These are phyloP conservation scores for Peronospora belbahrii DNA, from an alignment of 352 stramenopile species.

Conservation along the genomic window DNA sequence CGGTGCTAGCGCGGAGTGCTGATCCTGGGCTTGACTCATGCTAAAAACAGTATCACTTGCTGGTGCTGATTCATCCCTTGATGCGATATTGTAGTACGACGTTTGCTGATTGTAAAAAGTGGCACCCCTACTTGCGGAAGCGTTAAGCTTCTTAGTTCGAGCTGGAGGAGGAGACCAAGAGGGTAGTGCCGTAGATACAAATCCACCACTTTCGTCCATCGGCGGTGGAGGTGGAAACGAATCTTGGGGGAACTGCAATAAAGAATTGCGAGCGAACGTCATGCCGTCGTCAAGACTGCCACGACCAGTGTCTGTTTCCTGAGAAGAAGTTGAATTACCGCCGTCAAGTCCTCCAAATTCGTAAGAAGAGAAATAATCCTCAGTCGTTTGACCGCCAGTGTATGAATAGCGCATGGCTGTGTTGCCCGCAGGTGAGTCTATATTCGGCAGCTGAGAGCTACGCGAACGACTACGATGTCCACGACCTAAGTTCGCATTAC, in stretches of 20 bases:
- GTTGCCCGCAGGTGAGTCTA: conserved; percentile 25
- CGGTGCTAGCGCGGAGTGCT: conserved; percentile 57
- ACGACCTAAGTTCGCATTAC: conserved; percentile 30
- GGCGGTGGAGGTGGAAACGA: conserved; percentile 68
- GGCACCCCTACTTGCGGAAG: conserved; percentile 22
- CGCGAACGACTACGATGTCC: conserved; percentile 47
- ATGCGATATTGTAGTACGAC: conserved; percentile 63
- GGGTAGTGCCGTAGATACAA: conserved; percentile 54
- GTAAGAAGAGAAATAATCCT: conserved; percentile 46
- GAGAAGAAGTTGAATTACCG: conserved; percentile 43
- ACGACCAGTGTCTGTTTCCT: conserved; percentile 36
- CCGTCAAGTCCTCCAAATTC: conserved; percentile 23
- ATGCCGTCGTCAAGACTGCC: conserved; percentile 15
- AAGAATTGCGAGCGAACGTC: conserved; percentile 22
- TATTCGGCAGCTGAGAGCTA: conserved; percentile 39
- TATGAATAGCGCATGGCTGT: conserved; percentile 61
- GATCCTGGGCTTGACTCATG: conserved; percentile 32
- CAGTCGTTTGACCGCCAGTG: conserved; percentile 41
- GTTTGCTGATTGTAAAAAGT: conserved; percentile 68
- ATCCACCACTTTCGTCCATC: conserved; percentile 53
- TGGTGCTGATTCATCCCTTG: conserved; percentile 38
- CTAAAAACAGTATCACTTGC: conserved; percentile 6
- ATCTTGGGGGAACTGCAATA: conserved; percentile 54
- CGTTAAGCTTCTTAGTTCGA: conserved; percentile 61
- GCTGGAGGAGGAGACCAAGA: conserved; percentile 75